phyloP scores from a whole-genome alignment of 2,329 filamentous ascomycete species.

The Penicillium fuscoglaucum region DNA sequence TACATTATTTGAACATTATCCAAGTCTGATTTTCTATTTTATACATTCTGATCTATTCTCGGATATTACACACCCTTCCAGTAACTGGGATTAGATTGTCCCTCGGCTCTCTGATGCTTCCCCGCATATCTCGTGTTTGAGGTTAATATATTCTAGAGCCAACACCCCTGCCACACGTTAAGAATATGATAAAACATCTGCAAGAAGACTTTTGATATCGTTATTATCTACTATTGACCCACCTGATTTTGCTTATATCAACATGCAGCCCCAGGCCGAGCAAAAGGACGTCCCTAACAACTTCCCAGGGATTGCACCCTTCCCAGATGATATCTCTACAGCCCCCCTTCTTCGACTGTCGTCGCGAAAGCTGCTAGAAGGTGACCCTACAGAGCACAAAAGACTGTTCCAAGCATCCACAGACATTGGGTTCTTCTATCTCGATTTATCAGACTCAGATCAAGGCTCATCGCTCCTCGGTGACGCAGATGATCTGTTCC shows the following conservation, averaged over 20 bases:
- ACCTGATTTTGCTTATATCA: not conserved
- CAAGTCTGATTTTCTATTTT: not conserved
- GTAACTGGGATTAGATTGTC: not conserved
- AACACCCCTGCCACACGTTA: rapidly evolving
- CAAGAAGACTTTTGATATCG: not conserved
- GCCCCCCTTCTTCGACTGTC: slow-evolving; percentile 48
- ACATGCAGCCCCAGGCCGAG: slow-evolving; percentile 6
- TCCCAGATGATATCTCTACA: slow-evolving; percentile 45
- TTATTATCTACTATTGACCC: not conserved
- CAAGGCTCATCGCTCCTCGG: slow-evolving; percentile 44
- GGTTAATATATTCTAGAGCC: not conserved
- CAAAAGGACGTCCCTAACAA: slow-evolving; percentile 12
- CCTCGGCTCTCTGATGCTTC: slow-evolving; percentile 21
- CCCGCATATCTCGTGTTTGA: slow-evolving; percentile 21
- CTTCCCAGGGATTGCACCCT: slow-evolving; percentile 39
- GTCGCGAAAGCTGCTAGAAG: slow-evolving; percentile 39
- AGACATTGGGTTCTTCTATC: slow-evolving; percentile 59
- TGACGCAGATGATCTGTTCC: slow-evolving; percentile 50
- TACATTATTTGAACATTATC: not conserved
- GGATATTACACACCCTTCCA: not conserved
- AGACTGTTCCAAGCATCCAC: slow-evolving; percentile 44
- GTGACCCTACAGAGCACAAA: slow-evolving; percentile 37
- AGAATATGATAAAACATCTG: not conserved
- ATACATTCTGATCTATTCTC: not conserved
- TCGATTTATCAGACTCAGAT: slow-evolving; percentile 47